Percentiles rank a stretch among this genome's conserved stretches.
Evolutionary conservation across 2,329 filamentous ascomycete species (phyloP).

Genomic region (Fusarium sulawesiense): DNA sequence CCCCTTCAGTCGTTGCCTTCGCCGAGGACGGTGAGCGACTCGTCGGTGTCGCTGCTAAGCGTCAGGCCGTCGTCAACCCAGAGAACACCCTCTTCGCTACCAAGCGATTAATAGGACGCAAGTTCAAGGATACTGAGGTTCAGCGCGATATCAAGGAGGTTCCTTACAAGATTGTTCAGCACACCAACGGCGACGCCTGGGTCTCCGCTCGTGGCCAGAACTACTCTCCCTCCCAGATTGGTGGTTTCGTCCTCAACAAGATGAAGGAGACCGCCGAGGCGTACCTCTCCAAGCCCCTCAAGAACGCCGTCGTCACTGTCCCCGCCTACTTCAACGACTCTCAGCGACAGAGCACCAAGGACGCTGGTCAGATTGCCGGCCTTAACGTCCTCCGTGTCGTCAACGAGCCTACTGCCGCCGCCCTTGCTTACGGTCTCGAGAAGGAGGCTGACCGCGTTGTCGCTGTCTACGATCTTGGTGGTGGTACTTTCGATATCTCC

Average conservation of each 20-base stretch:
- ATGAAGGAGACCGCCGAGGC: conserved; percentile 99
- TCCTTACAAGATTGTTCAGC: conserved; percentile 98
- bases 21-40: conserved; percentile 95
- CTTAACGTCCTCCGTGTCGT: conserved; percentile 97
- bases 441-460: conserved; percentile 91
- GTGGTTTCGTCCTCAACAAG: conserved; percentile 95
- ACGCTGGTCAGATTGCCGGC: conserved; percentile 95
- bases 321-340: conserved; percentile 99
- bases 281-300: conserved; percentile 88
- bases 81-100: conserved; percentile 99
- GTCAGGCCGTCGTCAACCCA: conserved; percentile 97
- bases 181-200: conserved; percentile 97
- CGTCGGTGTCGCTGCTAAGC: conserved; percentile 97
- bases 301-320: conserved; percentile 97
- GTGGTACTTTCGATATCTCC: conserved; percentile 99
- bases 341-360: conserved; percentile 97
- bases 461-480: conserved; percentile 97
- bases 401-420: conserved; percentile 96
- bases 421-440: conserved; percentile 94
- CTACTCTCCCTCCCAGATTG: conserved; percentile 98
- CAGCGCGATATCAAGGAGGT: conserved; percentile 98
- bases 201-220: conserved; percentile 92
- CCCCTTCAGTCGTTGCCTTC: conserved; percentile 90
- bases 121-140: conserved; percentile 93
- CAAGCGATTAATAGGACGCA: conserved; percentile 98